Evolutionary conservation across 1,139 yeast species (phyloP), one percentile per base, ranked within the genome.

Genomic region (Yamadazyma membranifaciens): DNA sequence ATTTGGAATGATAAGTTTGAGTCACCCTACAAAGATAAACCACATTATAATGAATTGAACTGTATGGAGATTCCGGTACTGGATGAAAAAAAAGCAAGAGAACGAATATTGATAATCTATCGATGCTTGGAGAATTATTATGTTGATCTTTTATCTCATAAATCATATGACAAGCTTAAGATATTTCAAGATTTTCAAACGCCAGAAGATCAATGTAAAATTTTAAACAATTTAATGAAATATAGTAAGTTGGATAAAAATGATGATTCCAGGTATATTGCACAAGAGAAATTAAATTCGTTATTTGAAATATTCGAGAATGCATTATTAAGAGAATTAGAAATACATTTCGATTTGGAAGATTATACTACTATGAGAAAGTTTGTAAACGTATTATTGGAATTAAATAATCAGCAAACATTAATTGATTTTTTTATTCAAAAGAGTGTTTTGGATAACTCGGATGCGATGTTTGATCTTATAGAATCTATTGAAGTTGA

Each of bases 231-330:
- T 38, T 65, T 73, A 40, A 56, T 70, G 41, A 55, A 51, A 25
- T 73, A 63, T 51, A 69, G 73, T 38, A 54, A 49, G 35, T 60
- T 70, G 12, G 81, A 69, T 60, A 54, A 60, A 50, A 51, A 55
- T 37, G 67, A 62, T 38, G 60, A 63, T 43, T 49, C 69, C 3
- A 56, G 68, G 39, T 55, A 59, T 17, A 55, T 62, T 6, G 69
- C 69, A 17, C 55, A 69, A 27, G 78, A 73, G 38, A 74, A 78
- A 48, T 62, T 83, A 38, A 71, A 70, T 30, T 69, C 84, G 1
- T 68, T 83, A n/a, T 62, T 81, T 36, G 94, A 85, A 53, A 69
- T 86, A 30, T 87, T 87, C 56, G 85, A 85, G 40, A 84, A 77
- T 54, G 88, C 94, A 0, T 73, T 86, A 7, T 57, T 87, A 27